Evolutionary conservation across 106 monocot species (phyloP).

Genomic region (Phalaenopsis equestris): DNA sequence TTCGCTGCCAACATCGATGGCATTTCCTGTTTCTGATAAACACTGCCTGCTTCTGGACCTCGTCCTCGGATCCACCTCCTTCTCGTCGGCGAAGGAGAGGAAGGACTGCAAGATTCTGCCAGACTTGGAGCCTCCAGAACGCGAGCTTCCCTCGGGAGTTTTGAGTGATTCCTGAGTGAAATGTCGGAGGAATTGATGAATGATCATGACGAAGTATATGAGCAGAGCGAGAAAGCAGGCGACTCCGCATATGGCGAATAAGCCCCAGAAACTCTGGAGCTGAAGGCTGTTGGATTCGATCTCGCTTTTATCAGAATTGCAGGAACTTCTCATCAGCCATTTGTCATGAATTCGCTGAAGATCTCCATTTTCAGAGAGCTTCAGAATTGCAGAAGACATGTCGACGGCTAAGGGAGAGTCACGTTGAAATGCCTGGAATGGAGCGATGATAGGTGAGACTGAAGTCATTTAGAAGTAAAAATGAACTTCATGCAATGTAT

Average conservation of each 20-base stretch:
- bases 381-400: slow-evolving; percentile 70
- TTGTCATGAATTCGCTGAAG: slow-evolving; percentile 73
- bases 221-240: slow-evolving; percentile 53
- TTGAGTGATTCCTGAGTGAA: slow-evolving; percentile 5
- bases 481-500: no score
- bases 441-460: not conserved
- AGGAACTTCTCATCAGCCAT: slow-evolving; percentile 43
- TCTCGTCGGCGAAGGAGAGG: slow-evolving; percentile 50
- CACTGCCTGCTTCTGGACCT: slow-evolving; percentile 16
- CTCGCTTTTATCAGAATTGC: slow-evolving; percentile 31
- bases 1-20: slow-evolving; percentile 14
- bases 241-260: slow-evolving; percentile 66
- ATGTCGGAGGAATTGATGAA: slow-evolving; percentile 36
- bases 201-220: slow-evolving; percentile 33
- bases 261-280: slow-evolving; percentile 50
- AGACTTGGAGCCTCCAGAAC: slow-evolving; percentile 5
- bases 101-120: slow-evolving; percentile 23
- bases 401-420: slow-evolving; percentile 73
- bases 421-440: slow-evolving; percentile 44
- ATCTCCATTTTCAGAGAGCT: slow-evolving; percentile 84
- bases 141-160: slow-evolving; percentile 18
- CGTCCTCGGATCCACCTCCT: slow-evolving; percentile 21
- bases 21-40: not conserved
- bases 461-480: not conserved
- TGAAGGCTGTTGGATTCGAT: slow-evolving; percentile 40